Percentiles rank a stretch among this genome's conserved stretches.
Evolutionary conservation across 768 basidiomycete species (phyloP).

Genomic region (Melanogaster broomeanus): DNA sequence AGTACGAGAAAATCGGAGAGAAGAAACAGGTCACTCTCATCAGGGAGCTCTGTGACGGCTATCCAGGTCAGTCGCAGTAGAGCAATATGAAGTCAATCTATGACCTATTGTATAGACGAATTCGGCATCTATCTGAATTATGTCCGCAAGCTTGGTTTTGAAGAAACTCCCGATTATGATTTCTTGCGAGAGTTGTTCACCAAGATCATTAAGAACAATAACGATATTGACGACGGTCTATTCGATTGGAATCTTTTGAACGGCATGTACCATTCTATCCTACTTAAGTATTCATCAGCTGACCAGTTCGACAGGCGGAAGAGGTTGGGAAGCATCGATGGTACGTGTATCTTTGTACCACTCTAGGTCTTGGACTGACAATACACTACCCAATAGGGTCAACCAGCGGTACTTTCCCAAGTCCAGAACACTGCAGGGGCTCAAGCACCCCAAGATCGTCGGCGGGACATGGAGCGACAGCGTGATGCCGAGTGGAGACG

Average conservation of each 20-base stretch:
- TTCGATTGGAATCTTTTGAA: conserved; percentile 98
- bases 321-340: conserved; percentile 89
- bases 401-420: conserved; percentile 65
- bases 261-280: conserved; percentile 41
- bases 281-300: conserved; percentile 3
- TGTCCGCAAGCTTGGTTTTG: conserved; percentile 97
- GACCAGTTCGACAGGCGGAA: conserved; percentile 57
- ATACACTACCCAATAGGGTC: conserved; percentile 41
- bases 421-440: conserved; percentile 55
- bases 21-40: conserved; percentile 99
- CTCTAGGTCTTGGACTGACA: conserved; percentile 8
- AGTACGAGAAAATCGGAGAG: conserved; percentile 99
- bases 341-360: conserved; percentile 44
- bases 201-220: conserved; percentile 90
- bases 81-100: background rate
- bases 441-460: conserved; percentile 54
- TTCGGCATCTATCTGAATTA: conserved; percentile 99
- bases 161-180: conserved; percentile 98
- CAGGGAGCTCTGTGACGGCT: conserved; percentile 94
- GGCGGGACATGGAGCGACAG: conserved; percentile 51
- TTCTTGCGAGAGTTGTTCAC: conserved; percentile 94
- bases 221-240: conserved; percentile 88
- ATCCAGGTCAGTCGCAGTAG: conserved; percentile 65
- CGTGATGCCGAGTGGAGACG: conserved; percentile 67
- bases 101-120: conserved; percentile 65